Conservation (phyloP, 2,329 filamentous ascomycete species). For the Epichloe aotearoae region DNA sequence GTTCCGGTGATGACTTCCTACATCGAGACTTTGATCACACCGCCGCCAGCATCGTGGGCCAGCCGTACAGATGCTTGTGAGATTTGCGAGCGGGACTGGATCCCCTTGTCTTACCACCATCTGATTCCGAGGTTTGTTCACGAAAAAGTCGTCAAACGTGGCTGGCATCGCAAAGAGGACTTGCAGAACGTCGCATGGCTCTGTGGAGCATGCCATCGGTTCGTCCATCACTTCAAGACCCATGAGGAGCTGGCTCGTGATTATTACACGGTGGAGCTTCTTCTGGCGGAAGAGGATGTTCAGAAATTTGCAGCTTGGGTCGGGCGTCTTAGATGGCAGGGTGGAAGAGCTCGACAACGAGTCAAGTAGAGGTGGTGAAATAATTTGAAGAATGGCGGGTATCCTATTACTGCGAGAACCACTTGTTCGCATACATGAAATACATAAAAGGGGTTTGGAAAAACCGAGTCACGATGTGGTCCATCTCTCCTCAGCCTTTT, state of each 20-base stretch:
- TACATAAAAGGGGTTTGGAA: too few species aligned
- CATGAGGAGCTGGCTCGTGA: slow-evolving; percentile 68
- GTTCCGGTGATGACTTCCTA: slow-evolving; percentile 51
- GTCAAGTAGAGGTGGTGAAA: background rate
- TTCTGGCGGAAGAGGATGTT: slow-evolving; percentile 60
- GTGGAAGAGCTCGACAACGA: slow-evolving; percentile 4
- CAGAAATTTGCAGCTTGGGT: slow-evolving; percentile 61
- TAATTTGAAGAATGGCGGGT: too few species aligned
- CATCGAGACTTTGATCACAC: slow-evolving; percentile 39
- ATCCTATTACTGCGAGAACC: background rate
- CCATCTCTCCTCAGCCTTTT: too few species aligned
- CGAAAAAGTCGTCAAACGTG: slow-evolving; percentile 60
- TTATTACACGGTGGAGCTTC: slow-evolving; percentile 59
- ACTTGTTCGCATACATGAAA: background rate
- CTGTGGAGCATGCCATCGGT: slow-evolving; percentile 71
- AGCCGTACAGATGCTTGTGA: slow-evolving; percentile 54
- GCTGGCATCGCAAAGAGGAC: slow-evolving; percentile 65
- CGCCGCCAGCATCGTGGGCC: slow-evolving; percentile 49
- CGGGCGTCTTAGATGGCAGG: slow-evolving; percentile 61
- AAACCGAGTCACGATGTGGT: too few species aligned
- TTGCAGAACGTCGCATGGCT: slow-evolving; percentile 76
- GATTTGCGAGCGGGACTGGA: slow-evolving; percentile 61
- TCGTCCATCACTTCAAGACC: slow-evolving; percentile 60
- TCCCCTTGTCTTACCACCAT: slow-evolving; percentile 72
- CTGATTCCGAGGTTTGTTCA: slow-evolving; percentile 70